Conservation (phyloP, 2,329 filamentous ascomycete species). For the Neophaeococcomyces aloes region DNA sequence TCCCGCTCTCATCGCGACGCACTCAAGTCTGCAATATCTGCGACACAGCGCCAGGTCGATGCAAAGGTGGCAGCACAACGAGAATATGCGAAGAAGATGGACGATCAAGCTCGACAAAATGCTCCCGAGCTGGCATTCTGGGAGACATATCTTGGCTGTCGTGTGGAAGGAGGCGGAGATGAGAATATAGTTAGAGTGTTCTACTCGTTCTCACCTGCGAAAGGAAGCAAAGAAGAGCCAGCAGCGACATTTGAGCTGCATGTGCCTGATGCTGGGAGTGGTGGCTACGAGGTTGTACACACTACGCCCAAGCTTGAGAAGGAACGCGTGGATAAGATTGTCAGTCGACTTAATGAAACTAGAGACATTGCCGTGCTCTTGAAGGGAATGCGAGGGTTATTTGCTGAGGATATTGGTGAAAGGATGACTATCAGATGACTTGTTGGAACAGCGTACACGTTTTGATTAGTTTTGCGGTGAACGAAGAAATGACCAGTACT, state of each 20-base stretch:
- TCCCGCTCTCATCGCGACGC: slow-evolving; percentile 46
- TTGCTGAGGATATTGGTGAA: slow-evolving; percentile 40
- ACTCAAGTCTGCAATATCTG: slow-evolving; percentile 45
- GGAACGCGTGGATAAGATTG: slow-evolving; percentile 43
- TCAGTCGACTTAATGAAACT: slow-evolving; percentile 49
- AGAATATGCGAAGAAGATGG: slow-evolving; percentile 55
- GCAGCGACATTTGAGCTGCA: slow-evolving; percentile 86
- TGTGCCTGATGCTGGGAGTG: slow-evolving; percentile 52
- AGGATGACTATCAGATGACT: neutral
- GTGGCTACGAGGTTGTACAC: slow-evolving; percentile 76
- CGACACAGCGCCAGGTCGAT: slow-evolving; percentile 37
- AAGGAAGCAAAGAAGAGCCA: slow-evolving; percentile 43
- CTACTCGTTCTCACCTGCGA: slow-evolving; percentile 76
- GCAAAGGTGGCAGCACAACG: slow-evolving; percentile 37
- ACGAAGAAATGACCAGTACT: too few species aligned
- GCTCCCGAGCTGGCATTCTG: slow-evolving; percentile 91
- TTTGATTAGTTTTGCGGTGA: too few species aligned
- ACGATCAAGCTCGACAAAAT: slow-evolving; percentile 78
- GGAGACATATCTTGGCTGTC: slow-evolving; percentile 78
- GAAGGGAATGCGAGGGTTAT: slow-evolving; percentile 53
- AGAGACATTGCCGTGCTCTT: slow-evolving; percentile 50
- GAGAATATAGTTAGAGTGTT: slow-evolving; percentile 83
- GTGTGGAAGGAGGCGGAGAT: slow-evolving; percentile 78
- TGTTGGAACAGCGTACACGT: too few species aligned
- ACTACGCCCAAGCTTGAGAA: slow-evolving; percentile 58